phyloP scores from a whole-genome alignment of 2,329 filamentous ascomycete genomes.

The Fusarium sp. region DNA sequence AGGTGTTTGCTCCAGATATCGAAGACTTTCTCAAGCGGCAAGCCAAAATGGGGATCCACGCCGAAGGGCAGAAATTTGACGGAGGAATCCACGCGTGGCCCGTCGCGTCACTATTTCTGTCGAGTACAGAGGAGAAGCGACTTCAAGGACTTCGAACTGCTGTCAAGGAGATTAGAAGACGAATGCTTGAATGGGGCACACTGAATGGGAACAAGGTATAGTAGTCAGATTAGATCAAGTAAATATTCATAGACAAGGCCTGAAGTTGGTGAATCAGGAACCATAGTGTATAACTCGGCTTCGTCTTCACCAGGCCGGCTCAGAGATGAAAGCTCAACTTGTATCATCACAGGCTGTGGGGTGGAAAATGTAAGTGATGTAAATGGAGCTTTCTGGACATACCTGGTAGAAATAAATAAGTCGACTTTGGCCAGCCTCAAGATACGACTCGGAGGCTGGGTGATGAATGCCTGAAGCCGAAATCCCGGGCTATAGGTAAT shows the following conservation, averaged over 20 bases:
- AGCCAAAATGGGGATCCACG: slow-evolving; percentile 60
- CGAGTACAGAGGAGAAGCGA: slow-evolving; percentile 58
- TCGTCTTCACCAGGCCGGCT: slow-evolving; percentile 52
- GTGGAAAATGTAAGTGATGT: background rate
- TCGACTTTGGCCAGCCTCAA: background rate
- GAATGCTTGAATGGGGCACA: slow-evolving; percentile 35
- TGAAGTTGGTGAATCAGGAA: slow-evolving; percentile 48
- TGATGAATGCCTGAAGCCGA: slow-evolving; percentile 16
- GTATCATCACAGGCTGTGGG: slow-evolving; percentile 52
- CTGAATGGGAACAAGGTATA: slow-evolving; percentile 29
- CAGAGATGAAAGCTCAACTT: slow-evolving; percentile 50
- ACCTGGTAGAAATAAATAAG: slow-evolving; percentile 13
- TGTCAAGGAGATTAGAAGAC: slow-evolving; percentile 51
- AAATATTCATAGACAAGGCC: slow-evolving; percentile 51
- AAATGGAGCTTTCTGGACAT: slow-evolving; percentile 8
- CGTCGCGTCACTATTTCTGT: slow-evolving; percentile 70
- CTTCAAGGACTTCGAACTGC: slow-evolving; percentile 60
- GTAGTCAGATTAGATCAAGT: slow-evolving; percentile 74
- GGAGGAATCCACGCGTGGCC: slow-evolving; percentile 85
- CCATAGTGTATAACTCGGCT: slow-evolving; percentile 62
- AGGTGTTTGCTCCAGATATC: slow-evolving; percentile 79
- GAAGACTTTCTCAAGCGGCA: slow-evolving; percentile 66
- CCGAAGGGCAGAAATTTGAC: slow-evolving; percentile 67
- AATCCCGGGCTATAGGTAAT: slow-evolving; percentile 15
- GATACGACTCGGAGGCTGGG: slow-evolving; percentile 4